These are phyloP conservation scores for Gastrolobium villosum DNA, from an alignment of 306 rosid genomes.

Conservation along the genomic window DNA sequence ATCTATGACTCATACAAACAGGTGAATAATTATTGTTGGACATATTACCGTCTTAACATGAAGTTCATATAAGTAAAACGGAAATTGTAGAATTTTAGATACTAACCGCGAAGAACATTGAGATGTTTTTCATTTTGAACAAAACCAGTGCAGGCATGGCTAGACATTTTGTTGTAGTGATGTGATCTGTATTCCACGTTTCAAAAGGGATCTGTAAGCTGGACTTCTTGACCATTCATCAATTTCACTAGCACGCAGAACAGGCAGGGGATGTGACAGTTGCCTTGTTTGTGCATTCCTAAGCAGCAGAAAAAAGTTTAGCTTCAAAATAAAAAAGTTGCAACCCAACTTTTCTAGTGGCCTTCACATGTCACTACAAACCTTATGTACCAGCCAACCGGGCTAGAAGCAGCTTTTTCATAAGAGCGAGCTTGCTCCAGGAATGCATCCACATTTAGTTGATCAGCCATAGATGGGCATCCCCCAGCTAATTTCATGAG, in stretches of 20 bases:
- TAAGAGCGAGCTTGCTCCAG: slow-evolving; percentile 98
- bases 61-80: slow-evolving; percentile 38
- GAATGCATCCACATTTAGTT: slow-evolving; percentile 94
- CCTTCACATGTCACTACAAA: slow-evolving; percentile 36
- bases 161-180: slow-evolving; percentile 52
- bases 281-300: slow-evolving; percentile 98
- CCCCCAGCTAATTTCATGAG: slow-evolving; percentile 99
- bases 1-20: neutral
- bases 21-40: slow-evolving; percentile 2
- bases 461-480: slow-evolving; percentile 95
- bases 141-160: slow-evolving; percentile 25
- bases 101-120: slow-evolving; percentile 46
- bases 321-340: slow-evolving; percentile 29
- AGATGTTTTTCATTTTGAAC: slow-evolving; percentile 43
- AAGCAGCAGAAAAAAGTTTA: slow-evolving; percentile 45
- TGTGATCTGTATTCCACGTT: slow-evolving; percentile 61
- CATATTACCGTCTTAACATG: neutral
- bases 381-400: slow-evolving; percentile 97
- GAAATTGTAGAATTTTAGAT: slow-evolving; percentile 19
- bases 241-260: slow-evolving; percentile 94
- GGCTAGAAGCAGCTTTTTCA: slow-evolving; percentile 96
- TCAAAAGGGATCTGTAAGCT: slow-evolving; percentile 69
- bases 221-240: slow-evolving; percentile 93
- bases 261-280: slow-evolving; percentile 95
- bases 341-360: slow-evolving; percentile 20